phyloP scores from a whole-genome alignment of 768 basidiomycete species.

The Plicaturopsis crispa region DNA sequence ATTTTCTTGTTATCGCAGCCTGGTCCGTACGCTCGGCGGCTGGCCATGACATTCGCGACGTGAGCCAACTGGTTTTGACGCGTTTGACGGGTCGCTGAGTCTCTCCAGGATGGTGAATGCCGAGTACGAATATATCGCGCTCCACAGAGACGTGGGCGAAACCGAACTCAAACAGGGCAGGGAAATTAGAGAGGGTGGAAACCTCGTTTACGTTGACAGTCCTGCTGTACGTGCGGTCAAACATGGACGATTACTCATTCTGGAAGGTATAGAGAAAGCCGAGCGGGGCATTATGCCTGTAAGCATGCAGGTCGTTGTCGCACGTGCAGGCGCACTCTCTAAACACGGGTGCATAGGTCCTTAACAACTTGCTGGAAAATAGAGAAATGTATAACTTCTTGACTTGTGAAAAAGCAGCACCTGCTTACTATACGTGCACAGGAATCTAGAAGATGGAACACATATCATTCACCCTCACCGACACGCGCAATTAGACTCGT shows the following conservation, averaged over 20 bases:
- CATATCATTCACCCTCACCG: slow-evolving; percentile 63
- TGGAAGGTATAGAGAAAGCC: slow-evolving; percentile 68
- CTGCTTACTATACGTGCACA: slow-evolving; percentile 11
- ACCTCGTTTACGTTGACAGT: slow-evolving; percentile 61
- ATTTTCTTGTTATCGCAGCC: slow-evolving; percentile 61
- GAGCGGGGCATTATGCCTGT: slow-evolving; percentile 70
- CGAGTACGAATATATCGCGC: slow-evolving; percentile 61
- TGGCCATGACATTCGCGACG: slow-evolving; percentile 61
- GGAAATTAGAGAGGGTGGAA: slow-evolving; percentile 55
- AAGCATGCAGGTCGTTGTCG: slow-evolving; percentile 11
- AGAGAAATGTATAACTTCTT: slow-evolving; percentile 48
- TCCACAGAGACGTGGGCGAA: slow-evolving; percentile 66
- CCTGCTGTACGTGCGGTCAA: slow-evolving; percentile 62
- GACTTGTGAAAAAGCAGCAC: not conserved
- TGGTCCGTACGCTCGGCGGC: slow-evolving; percentile 55
- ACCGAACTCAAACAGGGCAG: slow-evolving; percentile 68
- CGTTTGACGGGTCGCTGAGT: slow-evolving; percentile 1
- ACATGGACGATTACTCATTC: slow-evolving; percentile 53
- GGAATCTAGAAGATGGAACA: slow-evolving; percentile 65
- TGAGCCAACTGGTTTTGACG: slow-evolving; percentile 13
- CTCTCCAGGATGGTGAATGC: slow-evolving; percentile 47
- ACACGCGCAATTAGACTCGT: slow-evolving; percentile 38
- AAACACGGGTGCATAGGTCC: slow-evolving; percentile 18
- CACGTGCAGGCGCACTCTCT: not conserved
- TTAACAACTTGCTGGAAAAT: slow-evolving; percentile 65